Evolutionary conservation across 768 basidiomycete genomes (phyloP).

Genomic region (Tricholoma terreum): DNA sequence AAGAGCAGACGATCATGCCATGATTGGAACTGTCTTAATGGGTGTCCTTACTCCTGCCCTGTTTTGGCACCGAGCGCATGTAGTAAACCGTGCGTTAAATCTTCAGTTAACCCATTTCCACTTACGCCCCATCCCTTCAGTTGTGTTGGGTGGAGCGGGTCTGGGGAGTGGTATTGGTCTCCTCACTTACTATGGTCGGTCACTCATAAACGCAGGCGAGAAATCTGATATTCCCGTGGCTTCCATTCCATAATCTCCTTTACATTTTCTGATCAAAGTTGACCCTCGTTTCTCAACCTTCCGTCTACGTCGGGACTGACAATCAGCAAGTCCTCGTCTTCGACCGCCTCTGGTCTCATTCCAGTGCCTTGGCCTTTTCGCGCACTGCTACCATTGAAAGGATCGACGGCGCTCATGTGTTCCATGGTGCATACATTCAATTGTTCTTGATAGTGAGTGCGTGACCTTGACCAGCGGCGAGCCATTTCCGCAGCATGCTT

Average conservation of each 20-base stretch:
- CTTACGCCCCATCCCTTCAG: constrained; percentile 30
- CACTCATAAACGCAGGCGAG: constrained; percentile 45
- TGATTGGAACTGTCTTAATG: constrained; percentile 65
- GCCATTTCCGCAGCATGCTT: constrained; percentile 41
- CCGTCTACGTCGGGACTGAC: constrained; percentile 68
- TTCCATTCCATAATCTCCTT: constrained; percentile 17
- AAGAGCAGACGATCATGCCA: constrained; percentile 71
- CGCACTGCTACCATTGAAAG: constrained; percentile 56
- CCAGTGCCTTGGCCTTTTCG: constrained; percentile 32
- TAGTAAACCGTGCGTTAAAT: constrained; percentile 51
- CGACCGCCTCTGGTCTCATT: constrained; percentile 12
- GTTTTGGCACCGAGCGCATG: constrained; percentile 66
- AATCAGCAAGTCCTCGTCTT: constrained; percentile 49
- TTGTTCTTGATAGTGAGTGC: constrained; percentile 53
- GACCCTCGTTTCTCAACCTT: constrained; percentile 54
- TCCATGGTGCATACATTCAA: constrained; percentile 61
- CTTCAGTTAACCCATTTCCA: background rate
- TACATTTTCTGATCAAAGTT: constrained; percentile 8
- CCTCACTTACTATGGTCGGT: constrained; percentile 52
- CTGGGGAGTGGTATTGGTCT: constrained; percentile 62
- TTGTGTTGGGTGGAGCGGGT: constrained; percentile 70
- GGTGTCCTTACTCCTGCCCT: constrained; percentile 65
- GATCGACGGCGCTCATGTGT: constrained; percentile 78
- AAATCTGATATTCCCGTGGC: constrained; percentile 27
- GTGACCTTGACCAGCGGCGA: constrained; percentile 45